phyloP scores from a whole-genome alignment of 352 stramenopile genomes.

The Pythium scleroteichum region DNA sequence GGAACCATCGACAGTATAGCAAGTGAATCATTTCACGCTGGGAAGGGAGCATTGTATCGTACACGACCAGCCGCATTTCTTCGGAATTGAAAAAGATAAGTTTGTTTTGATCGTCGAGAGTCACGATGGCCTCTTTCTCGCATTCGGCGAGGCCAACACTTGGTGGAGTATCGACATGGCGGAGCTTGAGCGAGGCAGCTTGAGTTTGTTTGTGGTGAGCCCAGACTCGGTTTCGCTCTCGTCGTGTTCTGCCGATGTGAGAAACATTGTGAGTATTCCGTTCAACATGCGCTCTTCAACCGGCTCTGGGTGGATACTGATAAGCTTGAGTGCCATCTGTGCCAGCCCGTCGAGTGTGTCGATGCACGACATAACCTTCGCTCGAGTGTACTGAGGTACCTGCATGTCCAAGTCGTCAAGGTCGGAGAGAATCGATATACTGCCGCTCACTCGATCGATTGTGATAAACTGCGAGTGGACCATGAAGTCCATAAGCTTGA shows the following conservation, averaged over 20 bases:
- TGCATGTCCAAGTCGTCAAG: constrained; percentile 77
- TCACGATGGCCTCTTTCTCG: constrained; percentile 45
- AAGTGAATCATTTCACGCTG: constrained; percentile 64
- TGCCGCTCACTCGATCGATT: constrained; percentile 47
- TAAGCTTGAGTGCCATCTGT: constrained; percentile 64
- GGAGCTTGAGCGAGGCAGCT: constrained; percentile 40
- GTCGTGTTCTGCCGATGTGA: constrained; percentile 34
- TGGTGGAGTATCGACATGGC: constrained; percentile 47
- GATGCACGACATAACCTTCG: constrained; percentile 70
- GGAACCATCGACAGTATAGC: constrained; percentile 65
- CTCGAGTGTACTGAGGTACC: constrained; percentile 69
- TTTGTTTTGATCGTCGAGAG: constrained; percentile 52
- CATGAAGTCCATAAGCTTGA: constrained; percentile 74
- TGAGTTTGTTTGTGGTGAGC: constrained; percentile 38
- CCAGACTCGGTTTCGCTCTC: constrained; percentile 33
- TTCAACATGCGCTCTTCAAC: constrained; percentile 60
- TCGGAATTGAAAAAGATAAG: constrained; percentile 68
- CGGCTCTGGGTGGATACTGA: constrained; percentile 68
- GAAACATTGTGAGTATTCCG: constrained; percentile 52
- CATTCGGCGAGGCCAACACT: constrained; percentile 28
- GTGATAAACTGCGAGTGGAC: constrained; percentile 64
- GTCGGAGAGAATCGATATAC: constrained; percentile 66
- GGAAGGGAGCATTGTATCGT: constrained; percentile 67
- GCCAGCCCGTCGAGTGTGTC: constrained; percentile 51
- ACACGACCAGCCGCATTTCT: constrained; percentile 63